Conservation (phyloP, 2,329 filamentous ascomycete genomes). For the Chaetomiaceae sp. region DNA sequence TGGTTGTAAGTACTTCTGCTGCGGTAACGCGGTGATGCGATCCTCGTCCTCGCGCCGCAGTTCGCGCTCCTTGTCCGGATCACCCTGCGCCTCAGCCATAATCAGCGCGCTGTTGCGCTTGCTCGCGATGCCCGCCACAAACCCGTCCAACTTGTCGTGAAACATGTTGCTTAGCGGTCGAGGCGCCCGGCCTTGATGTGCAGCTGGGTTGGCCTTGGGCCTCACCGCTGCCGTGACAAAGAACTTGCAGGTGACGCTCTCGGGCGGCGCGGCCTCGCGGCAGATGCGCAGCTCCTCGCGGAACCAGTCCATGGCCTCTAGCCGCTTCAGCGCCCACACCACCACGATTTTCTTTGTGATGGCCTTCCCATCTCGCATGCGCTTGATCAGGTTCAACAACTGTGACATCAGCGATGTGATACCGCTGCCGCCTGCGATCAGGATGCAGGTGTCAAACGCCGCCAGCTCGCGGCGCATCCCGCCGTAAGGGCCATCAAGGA, state of each 20-base stretch:
- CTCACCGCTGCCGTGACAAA: conserved; percentile 78
- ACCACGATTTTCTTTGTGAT: conserved; percentile 87
- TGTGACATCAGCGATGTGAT: conserved; percentile 92
- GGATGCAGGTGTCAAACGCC: conserved; percentile 86
- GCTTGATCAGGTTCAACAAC: conserved; percentile 87
- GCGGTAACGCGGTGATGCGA: conserved; percentile 72
- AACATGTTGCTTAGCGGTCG: conserved; percentile 68
- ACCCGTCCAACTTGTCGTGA: conserved; percentile 81
- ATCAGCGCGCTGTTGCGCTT: conserved; percentile 84
- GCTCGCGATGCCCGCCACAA: conserved; percentile 78
- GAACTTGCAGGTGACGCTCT: conserved; percentile 88
- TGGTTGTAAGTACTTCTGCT: conserved; percentile 56
- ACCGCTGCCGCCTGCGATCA: conserved; percentile 90
- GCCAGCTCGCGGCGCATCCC: conserved; percentile 87
- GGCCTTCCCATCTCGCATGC: conserved; percentile 90
- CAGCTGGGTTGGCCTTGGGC: conserved; percentile 28
- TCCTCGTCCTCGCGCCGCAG: conserved; percentile 79
- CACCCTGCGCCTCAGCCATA: conserved; percentile 70
- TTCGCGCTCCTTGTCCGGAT: conserved; percentile 71
- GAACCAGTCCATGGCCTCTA: conserved; percentile 97
- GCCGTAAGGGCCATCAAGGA: conserved; percentile 90
- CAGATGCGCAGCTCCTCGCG: conserved; percentile 90
- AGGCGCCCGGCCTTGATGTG: conserved; percentile 41
- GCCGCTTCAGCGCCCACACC: conserved; percentile 86
- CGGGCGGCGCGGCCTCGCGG: conserved; percentile 78